These are phyloP conservation scores for Kazachstania psychrophila DNA, from an alignment of 805 yeast genomes.

Conservation along the genomic window DNA sequence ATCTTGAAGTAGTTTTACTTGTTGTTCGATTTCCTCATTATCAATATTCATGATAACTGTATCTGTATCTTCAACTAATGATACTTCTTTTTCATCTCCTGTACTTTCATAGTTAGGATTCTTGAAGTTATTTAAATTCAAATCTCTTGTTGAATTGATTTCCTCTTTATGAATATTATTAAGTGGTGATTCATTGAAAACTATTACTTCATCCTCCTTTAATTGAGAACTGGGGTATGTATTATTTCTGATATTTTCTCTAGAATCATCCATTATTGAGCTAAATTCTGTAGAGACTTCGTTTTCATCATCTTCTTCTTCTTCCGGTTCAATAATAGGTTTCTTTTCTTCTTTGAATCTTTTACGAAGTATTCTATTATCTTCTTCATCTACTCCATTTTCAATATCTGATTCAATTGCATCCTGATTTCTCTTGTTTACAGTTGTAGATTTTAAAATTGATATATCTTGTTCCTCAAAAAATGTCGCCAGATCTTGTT, in stretches of 20 bases:
- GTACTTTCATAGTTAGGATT: not conserved
- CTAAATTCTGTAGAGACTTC: not conserved
- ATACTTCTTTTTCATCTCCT: no score
- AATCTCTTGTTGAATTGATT: not conserved
- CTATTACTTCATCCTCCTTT: not conserved
- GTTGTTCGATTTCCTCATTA: slow-evolving; percentile 14
- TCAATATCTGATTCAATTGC: not conserved
- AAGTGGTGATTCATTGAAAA: not conserved
- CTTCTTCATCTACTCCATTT: not conserved
- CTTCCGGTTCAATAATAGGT: not conserved
- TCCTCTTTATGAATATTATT: not conserved
- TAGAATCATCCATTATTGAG: slow-evolving; percentile 1
- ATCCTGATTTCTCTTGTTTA: not conserved
- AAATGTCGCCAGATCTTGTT: slow-evolving; percentile 39
- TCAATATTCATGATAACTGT: slow-evolving; percentile 19
- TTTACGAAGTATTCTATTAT: not conserved
- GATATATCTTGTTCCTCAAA: slow-evolving; percentile 32
- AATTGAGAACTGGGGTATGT: slow-evolving; percentile 2
- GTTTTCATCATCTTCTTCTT: not conserved
- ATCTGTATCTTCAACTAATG: slow-evolving; percentile 1
- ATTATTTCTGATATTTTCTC: not conserved
- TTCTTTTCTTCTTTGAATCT: not conserved
- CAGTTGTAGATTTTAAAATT: slow-evolving; percentile 1
- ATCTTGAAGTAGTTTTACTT: slow-evolving; percentile 13
- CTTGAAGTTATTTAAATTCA: not conserved